phyloP scores from a whole-genome alignment of 2,329 filamentous ascomycete genomes.

The Biscogniauxia marginata region DNA sequence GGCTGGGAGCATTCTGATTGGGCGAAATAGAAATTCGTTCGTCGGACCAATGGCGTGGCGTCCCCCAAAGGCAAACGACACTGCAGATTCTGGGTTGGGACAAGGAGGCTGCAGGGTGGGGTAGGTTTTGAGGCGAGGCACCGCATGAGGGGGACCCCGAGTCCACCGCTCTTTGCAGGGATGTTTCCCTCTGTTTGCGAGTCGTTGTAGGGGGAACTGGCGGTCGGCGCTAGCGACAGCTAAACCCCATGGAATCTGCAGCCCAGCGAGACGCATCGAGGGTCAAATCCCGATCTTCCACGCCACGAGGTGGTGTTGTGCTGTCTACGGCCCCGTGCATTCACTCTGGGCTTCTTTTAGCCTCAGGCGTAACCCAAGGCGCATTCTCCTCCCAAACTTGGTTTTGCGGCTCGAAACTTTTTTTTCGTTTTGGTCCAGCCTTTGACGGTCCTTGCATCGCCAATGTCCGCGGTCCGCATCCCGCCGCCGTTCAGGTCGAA shows the following conservation, averaged over 20 bases:
- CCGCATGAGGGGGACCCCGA: constrained; percentile 18
- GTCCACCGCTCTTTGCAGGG: constrained; percentile 34
- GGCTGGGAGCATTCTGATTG: background rate
- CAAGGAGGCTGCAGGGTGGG: constrained; percentile 13
- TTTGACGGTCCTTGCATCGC: background rate
- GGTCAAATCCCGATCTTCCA: constrained; percentile 25
- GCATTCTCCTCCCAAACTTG: constrained; percentile 15
- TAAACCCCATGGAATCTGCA: constrained; percentile 14
- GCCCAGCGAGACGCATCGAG: constrained; percentile 18
- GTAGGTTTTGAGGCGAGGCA: background rate
- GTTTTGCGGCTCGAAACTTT: constrained; percentile 1
- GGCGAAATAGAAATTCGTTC: constrained; percentile 8
- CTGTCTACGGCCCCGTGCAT: background rate
- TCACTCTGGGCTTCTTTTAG: constrained; percentile 9
- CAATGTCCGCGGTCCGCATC: too few relatives aligned
- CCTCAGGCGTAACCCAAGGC: constrained; percentile 21
- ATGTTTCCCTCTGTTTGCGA: constrained; percentile 24
- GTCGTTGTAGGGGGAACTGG: constrained; percentile 32
- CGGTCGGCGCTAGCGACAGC: constrained; percentile 27
- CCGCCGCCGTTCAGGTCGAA: background rate
- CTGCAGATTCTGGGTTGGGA: constrained; percentile 10
- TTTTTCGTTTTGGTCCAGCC: constrained; percentile 1
- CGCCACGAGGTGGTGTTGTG: constrained; percentile 19
- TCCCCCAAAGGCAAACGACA: background rate
- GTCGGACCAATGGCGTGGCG: constrained; percentile 12